Evolutionary conservation across 495 filamentous ascomycete genomes (phyloP).

Genomic region (Penicillium alfredii): DNA sequence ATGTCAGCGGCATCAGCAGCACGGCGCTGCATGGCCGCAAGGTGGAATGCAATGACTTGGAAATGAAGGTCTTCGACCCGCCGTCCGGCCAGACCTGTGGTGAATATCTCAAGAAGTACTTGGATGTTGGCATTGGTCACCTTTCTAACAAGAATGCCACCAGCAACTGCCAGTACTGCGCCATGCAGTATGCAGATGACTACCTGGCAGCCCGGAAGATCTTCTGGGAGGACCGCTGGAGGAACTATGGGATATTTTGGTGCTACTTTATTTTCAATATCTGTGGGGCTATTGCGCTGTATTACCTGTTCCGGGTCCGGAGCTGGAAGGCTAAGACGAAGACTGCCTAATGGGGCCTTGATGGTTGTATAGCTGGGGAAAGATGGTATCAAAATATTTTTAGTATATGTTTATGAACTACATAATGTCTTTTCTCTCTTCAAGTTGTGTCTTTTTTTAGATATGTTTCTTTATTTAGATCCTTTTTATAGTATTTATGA

Average conservation of each 20-base stretch:
- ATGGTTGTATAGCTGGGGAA: too few relatives aligned
- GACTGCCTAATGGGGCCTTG: too few relatives aligned
- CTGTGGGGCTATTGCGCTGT: constrained; percentile 53
- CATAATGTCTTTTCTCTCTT: too few relatives aligned
- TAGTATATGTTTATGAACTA: too few relatives aligned
- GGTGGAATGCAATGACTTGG: constrained; percentile 49
- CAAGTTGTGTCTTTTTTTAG: too few relatives aligned
- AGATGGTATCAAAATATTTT: too few relatives aligned
- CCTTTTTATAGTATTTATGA: too few relatives aligned
- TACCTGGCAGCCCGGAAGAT: constrained; percentile 48
- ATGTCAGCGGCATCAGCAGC: constrained; percentile 51
- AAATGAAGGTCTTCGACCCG: constrained; percentile 49
- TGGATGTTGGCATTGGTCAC: constrained; percentile 39
- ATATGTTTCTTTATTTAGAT: too few relatives aligned
- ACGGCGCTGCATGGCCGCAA: constrained; percentile 49
- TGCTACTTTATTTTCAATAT: constrained; percentile 65
- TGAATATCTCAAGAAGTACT: constrained; percentile 49
- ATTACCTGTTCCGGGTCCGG: constrained; percentile 60
- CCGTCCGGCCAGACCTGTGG: constrained; percentile 45
- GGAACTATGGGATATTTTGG: constrained; percentile 58
- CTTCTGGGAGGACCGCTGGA: constrained; percentile 54
- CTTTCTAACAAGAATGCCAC: constrained; percentile 47
- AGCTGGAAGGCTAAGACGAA: constrained; percentile 13
- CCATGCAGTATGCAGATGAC: constrained; percentile 48
- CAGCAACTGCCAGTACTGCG: constrained; percentile 53